Evolutionary conservation across 2,329 filamentous ascomycete genomes (phyloP), one percentile per base, ranked within the genome.

Genomic region (Trichophyton simii): DNA sequence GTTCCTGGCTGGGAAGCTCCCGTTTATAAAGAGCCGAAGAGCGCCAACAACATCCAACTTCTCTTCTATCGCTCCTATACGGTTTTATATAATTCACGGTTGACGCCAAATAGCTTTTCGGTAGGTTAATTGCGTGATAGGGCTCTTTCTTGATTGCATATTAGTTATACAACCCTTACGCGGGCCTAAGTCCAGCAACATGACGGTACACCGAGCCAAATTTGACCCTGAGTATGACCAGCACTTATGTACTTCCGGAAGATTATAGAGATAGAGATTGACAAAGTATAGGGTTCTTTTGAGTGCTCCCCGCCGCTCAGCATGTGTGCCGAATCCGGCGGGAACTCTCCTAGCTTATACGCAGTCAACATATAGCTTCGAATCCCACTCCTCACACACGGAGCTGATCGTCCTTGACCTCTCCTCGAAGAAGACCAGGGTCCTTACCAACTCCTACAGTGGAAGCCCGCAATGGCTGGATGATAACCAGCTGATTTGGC

Each of bases 311-410:
- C 72, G 77, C 63, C 71, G 77, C 63, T 78, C 76, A 38, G 69
- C 75, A 46, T 77, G 74, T 46, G 65, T 73, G 58, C 77, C 78
- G 31, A 78, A 77, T 65, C 67, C 76, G 1, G 69, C 74, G 25
- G 78, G 78, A n/a, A 78, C 73, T 13, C 71, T 78, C 31, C 74
- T 76, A 4, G 71, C 79, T 9, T 79, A 78, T 66, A 78, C 75
- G 7, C 76, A 79, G 60, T 76, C 77, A 1, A 72, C 73, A n/a
- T 80, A 80, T 64, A 79, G 77, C 22, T 80, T 80, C 65, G 75
- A 79, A 34, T 75, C 75, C 0, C 77, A 79, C 65, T 72, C 73
- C 42, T 77, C 77, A 64, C 77, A 71, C 36, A 75, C 72, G 55
- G 78, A 79, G 63, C 76, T 79, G 54, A 73, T 75, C 25, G 73